These are phyloP conservation scores for Wickerhamomyces chaumierensis DNA, from an alignment of 805 yeast species.

Conservation along the genomic window DNA sequence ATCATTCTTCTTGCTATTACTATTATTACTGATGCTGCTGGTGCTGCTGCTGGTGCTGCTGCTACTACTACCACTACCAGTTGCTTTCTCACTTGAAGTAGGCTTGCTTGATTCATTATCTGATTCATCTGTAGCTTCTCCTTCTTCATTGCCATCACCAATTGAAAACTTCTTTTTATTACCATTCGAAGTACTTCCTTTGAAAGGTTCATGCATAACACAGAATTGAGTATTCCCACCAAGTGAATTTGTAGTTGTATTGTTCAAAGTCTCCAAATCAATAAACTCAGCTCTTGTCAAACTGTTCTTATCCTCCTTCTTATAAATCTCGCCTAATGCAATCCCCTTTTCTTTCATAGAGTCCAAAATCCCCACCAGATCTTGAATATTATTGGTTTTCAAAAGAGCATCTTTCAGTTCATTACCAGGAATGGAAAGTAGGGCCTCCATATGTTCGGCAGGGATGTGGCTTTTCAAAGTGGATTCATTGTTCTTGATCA, in stretches of 20 bases:
- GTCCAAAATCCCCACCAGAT: conserved; percentile 26
- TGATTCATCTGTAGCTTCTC: too few species aligned
- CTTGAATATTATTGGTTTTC: conserved; percentile 26
- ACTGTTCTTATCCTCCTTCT: conserved; percentile 8
- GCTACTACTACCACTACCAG: too few species aligned
- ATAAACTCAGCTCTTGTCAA: conserved; percentile 2
- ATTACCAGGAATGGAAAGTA: conserved; percentile 22
- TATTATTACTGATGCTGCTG: too few species aligned
- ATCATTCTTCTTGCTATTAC: too few species aligned
- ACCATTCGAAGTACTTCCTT: background rate
- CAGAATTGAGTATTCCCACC: conserved; percentile 1
- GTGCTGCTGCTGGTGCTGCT: too few species aligned
- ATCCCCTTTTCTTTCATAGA: conserved; percentile 30
- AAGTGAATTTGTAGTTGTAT: conserved; percentile 6
- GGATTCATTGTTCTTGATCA: conserved; percentile 8
- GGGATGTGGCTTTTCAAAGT: conserved; percentile 9
- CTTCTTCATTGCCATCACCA: too few species aligned
- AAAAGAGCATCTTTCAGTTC: conserved; percentile 24
- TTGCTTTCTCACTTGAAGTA: too few species aligned
- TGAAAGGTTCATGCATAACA: too few species aligned
- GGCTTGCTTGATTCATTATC: too few species aligned
- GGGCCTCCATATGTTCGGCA: conserved; percentile 19
- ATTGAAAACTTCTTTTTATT: background rate
- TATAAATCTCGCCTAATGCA: conserved; percentile 22
- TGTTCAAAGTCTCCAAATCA: conserved; percentile 12